Evolutionary conservation across 1,139 yeast genomes (phyloP), one percentile per base, ranked within the genome.

Genomic region (Geotrichum australiense): DNA sequence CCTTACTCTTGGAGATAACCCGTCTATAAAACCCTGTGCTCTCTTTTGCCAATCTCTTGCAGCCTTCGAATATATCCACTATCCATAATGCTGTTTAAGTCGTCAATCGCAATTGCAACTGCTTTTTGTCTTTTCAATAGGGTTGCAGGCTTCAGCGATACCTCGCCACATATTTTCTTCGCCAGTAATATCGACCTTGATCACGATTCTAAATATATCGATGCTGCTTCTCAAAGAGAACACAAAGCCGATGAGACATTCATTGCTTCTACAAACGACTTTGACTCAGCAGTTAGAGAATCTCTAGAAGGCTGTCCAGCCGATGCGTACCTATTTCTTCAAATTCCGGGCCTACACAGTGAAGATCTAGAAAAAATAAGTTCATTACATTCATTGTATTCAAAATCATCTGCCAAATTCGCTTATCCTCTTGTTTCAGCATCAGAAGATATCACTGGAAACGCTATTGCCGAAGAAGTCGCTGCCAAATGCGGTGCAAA

Each of bases 301-400:
- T 51, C 57, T 14, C 46, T 57, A 22, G 45, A 50, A 12, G 51
- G 49, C 12, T 63, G 69, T 50, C 50, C 54, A 5, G 63, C 63
- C 45, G 65, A 63, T 48, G 59, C 65, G 10, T 66, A 63, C 47
- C 52, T 66, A 29, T 50, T 66, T 29, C 63, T 65, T 23, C 50
- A 53, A 43, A 65, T 65, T 49, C 63, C 63, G 16, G 60, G 61
- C 14, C 54, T 61, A 29, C 55, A 53, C 32, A 59, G 58, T 34
- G 50, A 62, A 20, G 65, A 63, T 48, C 42, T 65, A 25, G 50
- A 51, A 18, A 44, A 42, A 35, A 45, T 54, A 10, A 47, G 54
- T 39, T 31, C 52, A 49, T 49, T 63, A 43, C 42, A 50, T 35
- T 42, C 50, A 27, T 46, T 57, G 14, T 43, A 53, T 25, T 51